Evolutionary conservation across 179 eudicot species (phyloP).

Genomic region (Patellifolia procumbens): DNA sequence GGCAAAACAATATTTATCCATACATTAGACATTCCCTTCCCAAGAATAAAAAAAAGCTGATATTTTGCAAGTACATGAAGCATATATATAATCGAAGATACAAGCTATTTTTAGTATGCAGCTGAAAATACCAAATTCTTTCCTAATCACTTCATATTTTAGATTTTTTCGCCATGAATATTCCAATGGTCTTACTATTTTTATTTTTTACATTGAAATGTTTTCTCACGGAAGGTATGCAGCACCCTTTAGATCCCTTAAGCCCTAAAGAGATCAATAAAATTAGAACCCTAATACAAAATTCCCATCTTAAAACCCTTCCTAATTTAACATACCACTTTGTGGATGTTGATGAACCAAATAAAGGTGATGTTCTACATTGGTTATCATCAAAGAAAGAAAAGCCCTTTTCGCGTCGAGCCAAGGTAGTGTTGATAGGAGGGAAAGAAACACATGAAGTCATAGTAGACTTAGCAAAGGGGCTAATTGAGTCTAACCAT

Average conservation of each 20-base stretch:
- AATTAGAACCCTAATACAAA: conserved; percentile 43
- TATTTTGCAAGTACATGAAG: background rate
- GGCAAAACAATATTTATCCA: background rate
- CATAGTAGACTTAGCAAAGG: conserved; percentile 44
- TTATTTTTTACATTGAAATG: conserved; percentile 18
- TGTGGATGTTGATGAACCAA: conserved; percentile 83
- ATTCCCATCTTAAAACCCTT: conserved; percentile 46
- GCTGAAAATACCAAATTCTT: background rate
- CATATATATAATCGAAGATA: background rate
- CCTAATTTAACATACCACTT: conserved; percentile 62
- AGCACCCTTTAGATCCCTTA: conserved; percentile 78
- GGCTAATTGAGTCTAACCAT: conserved; percentile 47
- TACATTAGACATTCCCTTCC: background rate
- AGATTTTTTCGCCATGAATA: conserved; percentile 12
- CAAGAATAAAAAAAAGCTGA: background rate
- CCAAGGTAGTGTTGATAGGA: conserved; percentile 63
- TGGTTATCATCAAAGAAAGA: conserved; percentile 47
- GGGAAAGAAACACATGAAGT: conserved; percentile 57
- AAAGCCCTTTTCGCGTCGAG: conserved; percentile 57
- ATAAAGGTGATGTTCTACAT: conserved; percentile 53
- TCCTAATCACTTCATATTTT: background rate
- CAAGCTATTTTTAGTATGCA: background rate
- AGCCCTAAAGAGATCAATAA: conserved; percentile 54
- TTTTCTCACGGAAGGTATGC: conserved; percentile 15
- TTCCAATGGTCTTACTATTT: background rate